phyloP scores from a whole-genome alignment of 805 yeast species.

The Myxozyma mucilagina region DNA sequence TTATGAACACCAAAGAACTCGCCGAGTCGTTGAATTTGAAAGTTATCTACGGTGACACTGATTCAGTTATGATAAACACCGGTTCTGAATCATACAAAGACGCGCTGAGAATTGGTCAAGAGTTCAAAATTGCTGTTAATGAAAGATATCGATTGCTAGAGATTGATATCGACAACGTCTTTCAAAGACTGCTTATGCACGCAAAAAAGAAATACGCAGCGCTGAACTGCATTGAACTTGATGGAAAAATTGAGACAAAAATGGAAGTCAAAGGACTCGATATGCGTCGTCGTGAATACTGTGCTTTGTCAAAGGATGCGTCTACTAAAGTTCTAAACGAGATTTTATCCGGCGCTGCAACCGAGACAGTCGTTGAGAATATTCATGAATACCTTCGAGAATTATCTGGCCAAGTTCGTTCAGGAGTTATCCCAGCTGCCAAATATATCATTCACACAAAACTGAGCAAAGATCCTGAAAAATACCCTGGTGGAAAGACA shows the following conservation, averaged over 20 bases:
- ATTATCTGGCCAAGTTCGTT: constrained; percentile 56
- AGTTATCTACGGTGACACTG: constrained; percentile 97
- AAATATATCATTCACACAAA: constrained; percentile 81
- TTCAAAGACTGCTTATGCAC: constrained; percentile 77
- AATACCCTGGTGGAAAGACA: constrained; percentile 76
- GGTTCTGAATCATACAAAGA: constrained; percentile 67
- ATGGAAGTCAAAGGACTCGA: constrained; percentile 95
- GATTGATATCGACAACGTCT: constrained; percentile 92
- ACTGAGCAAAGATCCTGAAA: constrained; percentile 82
- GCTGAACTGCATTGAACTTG: constrained; percentile 57
- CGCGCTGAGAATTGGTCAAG: constrained; percentile 79
- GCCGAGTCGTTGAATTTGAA: constrained; percentile 82
- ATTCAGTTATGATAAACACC: constrained; percentile 97
- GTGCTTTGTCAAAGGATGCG: constrained; percentile 87
- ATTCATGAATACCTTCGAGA: constrained; percentile 71
- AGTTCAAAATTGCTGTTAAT: constrained; percentile 81
- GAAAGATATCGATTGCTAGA: constrained; percentile 85
- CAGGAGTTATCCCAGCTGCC: constrained; percentile 61
- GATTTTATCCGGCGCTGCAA: constrained; percentile 71
- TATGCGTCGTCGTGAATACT: constrained; percentile 94
- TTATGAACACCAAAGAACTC: constrained; percentile 86
- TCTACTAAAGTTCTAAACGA: constrained; percentile 73
- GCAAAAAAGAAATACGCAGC: constrained; percentile 99
- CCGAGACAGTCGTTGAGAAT: constrained; percentile 64
- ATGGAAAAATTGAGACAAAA: constrained; percentile 56